Percentiles rank a stretch among this genome's conserved stretches.
These are phyloP conservation scores for Lasiodiplodia gonubiensis DNA, from an alignment of 2,329 filamentous ascomycete genomes.

Conservation along the genomic window DNA sequence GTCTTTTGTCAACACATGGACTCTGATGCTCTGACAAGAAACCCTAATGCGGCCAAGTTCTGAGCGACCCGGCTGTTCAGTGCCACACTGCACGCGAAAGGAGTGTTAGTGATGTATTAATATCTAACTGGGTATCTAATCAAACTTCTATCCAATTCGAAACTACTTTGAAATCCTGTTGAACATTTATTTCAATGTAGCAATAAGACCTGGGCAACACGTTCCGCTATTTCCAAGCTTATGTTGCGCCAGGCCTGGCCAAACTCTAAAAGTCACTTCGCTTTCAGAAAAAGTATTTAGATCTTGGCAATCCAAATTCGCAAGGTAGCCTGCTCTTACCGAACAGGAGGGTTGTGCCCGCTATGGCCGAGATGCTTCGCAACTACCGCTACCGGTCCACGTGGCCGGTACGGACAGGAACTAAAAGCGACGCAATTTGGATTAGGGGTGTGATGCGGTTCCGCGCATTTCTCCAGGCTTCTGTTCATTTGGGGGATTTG, in stretches of 20 bases:
- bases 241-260: not conserved
- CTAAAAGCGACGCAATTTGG: not conserved
- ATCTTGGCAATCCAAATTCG: slow-evolving; percentile 2
- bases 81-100: not conserved
- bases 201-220: not conserved
- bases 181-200: not conserved
- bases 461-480: not conserved
- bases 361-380: not conserved
- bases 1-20: not conserved
- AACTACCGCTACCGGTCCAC: not conserved
- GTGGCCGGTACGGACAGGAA: not conserved
- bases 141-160: slow-evolving; percentile 8
- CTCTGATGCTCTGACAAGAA: not conserved
- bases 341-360: not conserved
- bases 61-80: not conserved
- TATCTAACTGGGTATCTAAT: slow-evolving; percentile 22
- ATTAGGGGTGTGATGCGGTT: not conserved
- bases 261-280: not conserved
- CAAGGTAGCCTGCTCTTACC: not conserved
- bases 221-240: slow-evolving; percentile 4
- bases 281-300: slow-evolving; percentile 5
- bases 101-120: not conserved
- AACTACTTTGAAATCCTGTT: not conserved
- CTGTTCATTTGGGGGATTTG: slow-evolving; percentile 7
- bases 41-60: not conserved